Evolutionary conservation across 768 basidiomycete genomes (phyloP).

Genomic region (Cyathus striatus): DNA sequence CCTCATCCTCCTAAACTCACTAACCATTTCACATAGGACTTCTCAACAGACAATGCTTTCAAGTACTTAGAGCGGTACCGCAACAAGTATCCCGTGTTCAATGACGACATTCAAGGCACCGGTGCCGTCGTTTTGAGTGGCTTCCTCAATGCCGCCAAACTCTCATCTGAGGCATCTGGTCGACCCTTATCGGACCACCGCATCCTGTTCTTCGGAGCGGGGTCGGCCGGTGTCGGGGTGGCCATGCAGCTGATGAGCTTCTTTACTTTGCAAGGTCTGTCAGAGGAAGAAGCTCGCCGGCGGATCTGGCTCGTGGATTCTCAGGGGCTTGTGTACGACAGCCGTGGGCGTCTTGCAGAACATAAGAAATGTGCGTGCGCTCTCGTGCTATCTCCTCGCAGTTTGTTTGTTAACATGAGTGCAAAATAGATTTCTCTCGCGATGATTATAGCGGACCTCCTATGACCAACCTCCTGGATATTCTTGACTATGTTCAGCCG

Average conservation of each 20-base stretch:
- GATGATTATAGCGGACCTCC: conserved; percentile 74
- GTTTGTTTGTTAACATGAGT: conserved; percentile 5
- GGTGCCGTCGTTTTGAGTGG: conserved; percentile 91
- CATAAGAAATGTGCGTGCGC: conserved; percentile 70
- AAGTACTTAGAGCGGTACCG: conserved; percentile 75
- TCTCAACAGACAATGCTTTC: conserved; percentile 90
- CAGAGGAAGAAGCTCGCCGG: conserved; percentile 68
- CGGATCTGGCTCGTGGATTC: conserved; percentile 85
- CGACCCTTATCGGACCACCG: conserved; percentile 65
- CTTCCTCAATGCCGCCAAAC: conserved; percentile 80
- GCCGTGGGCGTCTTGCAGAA: conserved; percentile 68
- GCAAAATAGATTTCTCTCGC: conserved; percentile 72
- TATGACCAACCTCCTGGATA: conserved; percentile 68
- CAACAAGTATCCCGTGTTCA: conserved; percentile 74
- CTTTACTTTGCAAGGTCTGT: conserved; percentile 77
- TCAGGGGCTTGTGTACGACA: conserved; percentile 77
- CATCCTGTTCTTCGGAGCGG: conserved; percentile 91
- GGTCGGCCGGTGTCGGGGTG: conserved; percentile 89
- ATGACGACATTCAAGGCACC: conserved; percentile 89
- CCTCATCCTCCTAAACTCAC: not conserved
- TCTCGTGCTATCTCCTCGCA: not conserved
- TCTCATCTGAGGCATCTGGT: conserved; percentile 69
- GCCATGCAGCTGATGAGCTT: conserved; percentile 86
- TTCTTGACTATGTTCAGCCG: conserved; percentile 78
- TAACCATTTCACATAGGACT: conserved; percentile 49